Base-by-base conservation (phyloP, 1,139 yeast species). In the Eremothecium cymbalariae region DNA sequence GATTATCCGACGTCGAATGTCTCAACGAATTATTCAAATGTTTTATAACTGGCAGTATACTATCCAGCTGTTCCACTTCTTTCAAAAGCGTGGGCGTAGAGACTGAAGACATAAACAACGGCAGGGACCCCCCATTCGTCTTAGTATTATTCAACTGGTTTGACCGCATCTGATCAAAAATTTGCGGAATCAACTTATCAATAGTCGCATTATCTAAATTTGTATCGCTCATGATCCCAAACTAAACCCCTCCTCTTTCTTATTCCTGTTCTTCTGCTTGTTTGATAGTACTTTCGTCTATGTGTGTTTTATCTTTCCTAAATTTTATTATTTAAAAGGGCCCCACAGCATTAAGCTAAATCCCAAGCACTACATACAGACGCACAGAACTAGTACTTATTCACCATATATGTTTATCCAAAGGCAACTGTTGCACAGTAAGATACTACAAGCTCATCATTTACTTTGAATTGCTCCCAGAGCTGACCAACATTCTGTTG, bases 391-490 rank as follows among this genome's bases (percentile, higher is more conserved):
- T n/a, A n/a, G n/a, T n/a, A 21, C 12, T 11, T 13, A 21, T 21
- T 5, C n/a, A 13, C 12, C 12, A 21, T 13, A 21, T n/a, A n/a
- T 13, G 12, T 4, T 16, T 37, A 55, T 2, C 61, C 61, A 40
- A 55, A 56, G 14, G 61, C 60, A 4, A 53, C 57, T 1, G 56
- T 40, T 11, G 51, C 59, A 38, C 60, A 56, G 34, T 55, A 56
- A 36, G 53, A 53, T 2, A 56, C 47, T n/a, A 55, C 47, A 14
- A 56, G 38, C 31, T 53, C 59, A 23, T 53, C 48, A 24, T 49
- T 47, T 1, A 51, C 46, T 30, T 47, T 52, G 25, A 55, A 56
- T 32, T 55, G 59, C 2, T 38, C 33, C 58, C 58, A 56, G 4
- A 56, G 38, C 13, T 53, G 55, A 3, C 59, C 59, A 1, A 56